phyloP scores from a whole-genome alignment of 768 basidiomycete genomes.

The Dentipellis sp. region DNA sequence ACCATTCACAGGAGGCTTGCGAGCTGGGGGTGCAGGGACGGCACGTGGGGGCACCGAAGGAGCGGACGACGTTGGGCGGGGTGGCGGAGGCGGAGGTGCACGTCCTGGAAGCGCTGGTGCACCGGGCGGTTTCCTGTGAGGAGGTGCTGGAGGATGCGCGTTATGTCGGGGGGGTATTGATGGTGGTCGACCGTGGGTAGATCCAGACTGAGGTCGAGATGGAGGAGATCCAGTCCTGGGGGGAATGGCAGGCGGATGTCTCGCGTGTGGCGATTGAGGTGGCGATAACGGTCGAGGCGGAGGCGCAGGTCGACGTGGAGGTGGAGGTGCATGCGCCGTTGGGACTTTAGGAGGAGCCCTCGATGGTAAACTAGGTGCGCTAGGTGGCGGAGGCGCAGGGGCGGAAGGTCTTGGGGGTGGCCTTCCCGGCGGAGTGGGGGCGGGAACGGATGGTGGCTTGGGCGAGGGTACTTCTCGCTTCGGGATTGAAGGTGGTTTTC shows the following conservation, averaged over 20 bases:
- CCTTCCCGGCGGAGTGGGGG: conserved; percentile 21
- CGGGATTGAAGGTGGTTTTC: conserved; percentile 59
- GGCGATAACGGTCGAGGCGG: conserved; percentile 28
- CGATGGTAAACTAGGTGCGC: conserved; percentile 14
- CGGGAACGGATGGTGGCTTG: conserved; percentile 15
- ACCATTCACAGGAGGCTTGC: conserved; percentile 1
- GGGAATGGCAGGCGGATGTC: conserved; percentile 17
- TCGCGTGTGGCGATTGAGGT: conserved; percentile 1
- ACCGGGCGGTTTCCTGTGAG: conserved; percentile 10
- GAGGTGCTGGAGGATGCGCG: conserved; percentile 3
- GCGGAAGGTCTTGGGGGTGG: conserved; percentile 11
- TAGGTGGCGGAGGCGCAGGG: conserved; percentile 14
- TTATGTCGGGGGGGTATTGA: conserved; percentile 9
- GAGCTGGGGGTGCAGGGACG: conserved; percentile 4
- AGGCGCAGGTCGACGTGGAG: conserved; percentile 16
- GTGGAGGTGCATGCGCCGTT: conserved; percentile 25
- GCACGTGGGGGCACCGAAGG: conserved; percentile 4
- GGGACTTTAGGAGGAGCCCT: conserved; percentile 22
- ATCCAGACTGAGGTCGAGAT: conserved; percentile 9
- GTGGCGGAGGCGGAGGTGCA: conserved; percentile 11
- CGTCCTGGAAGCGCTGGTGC: conserved; percentile 4
- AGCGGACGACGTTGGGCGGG: conserved; percentile 11
- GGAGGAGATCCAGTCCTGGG: conserved; percentile 15
- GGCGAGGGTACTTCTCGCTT: conserved; percentile 28
- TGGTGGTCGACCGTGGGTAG: conserved; percentile 3